phyloP scores from a whole-genome alignment of 1,284 basidiomycete genomes.

The Entoloma clypeatum region DNA sequence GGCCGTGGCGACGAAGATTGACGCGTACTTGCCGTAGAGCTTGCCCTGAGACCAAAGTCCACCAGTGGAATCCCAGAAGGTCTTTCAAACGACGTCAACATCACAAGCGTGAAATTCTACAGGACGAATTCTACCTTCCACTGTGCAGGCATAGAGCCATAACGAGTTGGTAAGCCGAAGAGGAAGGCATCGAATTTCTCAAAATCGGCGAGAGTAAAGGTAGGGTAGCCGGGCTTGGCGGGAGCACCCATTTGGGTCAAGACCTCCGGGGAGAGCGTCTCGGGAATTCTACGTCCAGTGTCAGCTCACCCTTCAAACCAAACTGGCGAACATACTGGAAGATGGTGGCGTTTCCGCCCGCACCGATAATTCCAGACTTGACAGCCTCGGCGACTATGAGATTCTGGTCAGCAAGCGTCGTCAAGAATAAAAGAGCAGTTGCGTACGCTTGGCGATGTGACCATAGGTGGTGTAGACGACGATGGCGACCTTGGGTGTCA shows the following conservation, averaged over 20 bases:
- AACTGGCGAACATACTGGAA: constrained; percentile 70
- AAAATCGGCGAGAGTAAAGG: constrained; percentile 66
- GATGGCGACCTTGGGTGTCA: constrained; percentile 61
- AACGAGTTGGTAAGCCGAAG: constrained; percentile 79
- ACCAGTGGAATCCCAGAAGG: constrained; percentile 83
- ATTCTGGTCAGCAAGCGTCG: constrained; percentile 23
- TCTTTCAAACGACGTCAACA: constrained; percentile 36
- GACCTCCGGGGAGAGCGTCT: constrained; percentile 48
- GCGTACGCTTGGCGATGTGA: constrained; percentile 69
- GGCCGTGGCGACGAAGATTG: constrained; percentile 67
- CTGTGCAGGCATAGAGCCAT: constrained; percentile 66
- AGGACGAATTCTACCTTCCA: constrained; percentile 51
- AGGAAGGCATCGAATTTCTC: constrained; percentile 64
- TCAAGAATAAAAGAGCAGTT: constrained; percentile 1
- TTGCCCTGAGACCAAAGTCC: constrained; percentile 69
- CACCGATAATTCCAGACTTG: constrained; percentile 65
- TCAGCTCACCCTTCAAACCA: no score
- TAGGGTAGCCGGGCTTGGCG: constrained; percentile 67
- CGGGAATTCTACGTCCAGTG: constrained; percentile 27
- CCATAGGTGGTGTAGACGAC: constrained; percentile 83
- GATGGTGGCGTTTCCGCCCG: constrained; percentile 71
- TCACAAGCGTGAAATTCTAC: background rate
- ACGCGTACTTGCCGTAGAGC: constrained; percentile 79
- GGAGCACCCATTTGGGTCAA: constrained; percentile 73
- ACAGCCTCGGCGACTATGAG: constrained; percentile 72